Evolutionary conservation across 1,284 basidiomycete species (phyloP).

Genomic region (Ceratobasidium sp.): DNA sequence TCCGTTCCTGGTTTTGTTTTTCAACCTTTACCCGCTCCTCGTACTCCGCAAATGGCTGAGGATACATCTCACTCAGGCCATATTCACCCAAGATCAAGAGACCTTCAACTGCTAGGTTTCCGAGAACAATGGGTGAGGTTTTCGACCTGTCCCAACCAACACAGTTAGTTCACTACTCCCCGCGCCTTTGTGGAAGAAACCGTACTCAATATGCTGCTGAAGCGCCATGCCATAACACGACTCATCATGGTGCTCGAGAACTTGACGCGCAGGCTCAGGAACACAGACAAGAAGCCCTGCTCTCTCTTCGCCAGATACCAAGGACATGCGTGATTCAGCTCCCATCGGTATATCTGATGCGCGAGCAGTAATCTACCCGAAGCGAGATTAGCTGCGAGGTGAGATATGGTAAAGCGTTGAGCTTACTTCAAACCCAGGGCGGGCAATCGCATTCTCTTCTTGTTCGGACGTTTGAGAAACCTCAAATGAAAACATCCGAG

Average conservation of each 20-base stretch:
- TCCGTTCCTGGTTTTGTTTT: not conserved
- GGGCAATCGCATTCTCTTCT: constrained; percentile 20
- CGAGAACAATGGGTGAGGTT: not conserved
- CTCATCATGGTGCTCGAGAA: not conserved
- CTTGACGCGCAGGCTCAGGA: not conserved
- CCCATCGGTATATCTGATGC: no score
- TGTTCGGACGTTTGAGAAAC: not conserved
- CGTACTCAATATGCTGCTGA: not conserved
- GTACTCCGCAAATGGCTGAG: constrained; percentile 9
- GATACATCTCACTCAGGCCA: constrained; percentile 18
- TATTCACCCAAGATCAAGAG: constrained; percentile 3
- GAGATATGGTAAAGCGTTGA: not conserved
- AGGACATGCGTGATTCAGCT: not conserved
- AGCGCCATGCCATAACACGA: not conserved
- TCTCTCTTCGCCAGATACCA: constrained; percentile 25
- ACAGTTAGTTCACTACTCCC: not conserved
- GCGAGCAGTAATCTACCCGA: not conserved
- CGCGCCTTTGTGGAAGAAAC: not conserved
- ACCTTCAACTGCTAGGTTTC: not conserved
- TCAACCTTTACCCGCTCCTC: not conserved
- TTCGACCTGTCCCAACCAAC: constrained; percentile 3
- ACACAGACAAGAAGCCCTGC: constrained; percentile 3
- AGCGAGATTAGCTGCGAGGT: not conserved
- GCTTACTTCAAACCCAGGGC: constrained; percentile 14
- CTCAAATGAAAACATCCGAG: constrained; percentile 1